Evolutionary conservation across 345 rosid species (phyloP), one percentile per base, ranked within the genome.

Genomic region (Populus nigra): DNA sequence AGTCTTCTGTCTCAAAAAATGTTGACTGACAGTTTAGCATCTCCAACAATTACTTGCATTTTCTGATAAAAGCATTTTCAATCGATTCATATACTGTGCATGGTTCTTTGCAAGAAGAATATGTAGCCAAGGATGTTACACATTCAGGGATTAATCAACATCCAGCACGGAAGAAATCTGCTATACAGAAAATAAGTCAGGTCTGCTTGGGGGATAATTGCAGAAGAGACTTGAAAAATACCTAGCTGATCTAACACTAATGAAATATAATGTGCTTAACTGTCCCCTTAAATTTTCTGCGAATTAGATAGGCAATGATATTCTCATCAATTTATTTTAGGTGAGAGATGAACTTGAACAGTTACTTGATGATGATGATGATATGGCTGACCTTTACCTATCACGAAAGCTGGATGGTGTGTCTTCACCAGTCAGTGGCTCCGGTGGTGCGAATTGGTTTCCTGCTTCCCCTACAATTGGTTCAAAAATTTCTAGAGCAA

Each of bases 341-440:
- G 98, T 96, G 75, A 90, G 99, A 77, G 98, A 93, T 87, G 98
- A 93, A 77, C 98, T 96, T 67, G 98, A 92, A 80, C 98, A 93
- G 61, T 85, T 93, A 65, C 88, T 96, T 81, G 98, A 93, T 88
- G 98, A 96, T 81, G 99, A 96, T 41, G 99, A 94, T 79, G 99
- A 96, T 79, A 96, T 96, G 99, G 97, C 97, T 67, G 97, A 96
- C 78, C 93, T 96, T 49, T 96, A 92, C 88, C 85, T 96, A 82
- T 92, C 99, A 39, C 92, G 98, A 83, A 96, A 96, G 84, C 79
- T 91, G 79, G 90, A 86, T 41, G 86, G 91, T 65, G 81, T 90
- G 71, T 84, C 88, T 72, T 88, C 98, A 35, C 97, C 97, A 63
- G 69, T 71, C 67, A 93, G 95, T 86, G 92, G 85, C 65, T 88